Evolutionary conservation across 169 alveolate species (phyloP).

Genomic region (Eimeria praecox): DNA sequence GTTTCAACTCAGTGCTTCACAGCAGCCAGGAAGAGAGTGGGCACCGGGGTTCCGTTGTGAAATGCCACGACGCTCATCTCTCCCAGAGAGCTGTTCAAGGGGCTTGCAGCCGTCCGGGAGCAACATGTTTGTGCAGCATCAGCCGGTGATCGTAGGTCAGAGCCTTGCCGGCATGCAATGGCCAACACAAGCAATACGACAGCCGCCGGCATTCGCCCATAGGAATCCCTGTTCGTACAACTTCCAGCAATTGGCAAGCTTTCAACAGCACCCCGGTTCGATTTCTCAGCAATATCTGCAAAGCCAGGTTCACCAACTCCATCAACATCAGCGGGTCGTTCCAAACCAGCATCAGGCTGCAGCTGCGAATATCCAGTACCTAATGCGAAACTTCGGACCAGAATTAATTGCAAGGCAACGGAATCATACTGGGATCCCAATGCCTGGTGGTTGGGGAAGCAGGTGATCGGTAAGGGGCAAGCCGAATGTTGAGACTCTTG

Average conservation of each 20-base stretch:
- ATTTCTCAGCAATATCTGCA: constrained; percentile 3
- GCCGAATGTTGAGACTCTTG: not conserved
- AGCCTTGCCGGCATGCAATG: not conserved
- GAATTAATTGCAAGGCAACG: constrained; percentile 19
- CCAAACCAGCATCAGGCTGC: constrained; percentile 28
- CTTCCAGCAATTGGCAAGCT: not conserved
- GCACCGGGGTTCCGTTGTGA: not conserved
- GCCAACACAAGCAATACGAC: not conserved
- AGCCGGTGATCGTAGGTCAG: not conserved
- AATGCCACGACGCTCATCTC: constrained; percentile 50
- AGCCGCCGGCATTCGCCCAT: not conserved
- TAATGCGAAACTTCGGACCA: not conserved
- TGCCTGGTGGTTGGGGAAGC: not conserved
- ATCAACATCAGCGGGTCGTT: not conserved
- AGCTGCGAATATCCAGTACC: not conserved
- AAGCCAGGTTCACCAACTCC: constrained; percentile 34
- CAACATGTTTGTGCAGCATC: constrained; percentile 6
- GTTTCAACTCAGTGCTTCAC: not conserved
- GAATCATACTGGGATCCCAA: constrained; percentile 21
- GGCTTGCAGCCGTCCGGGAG: not conserved
- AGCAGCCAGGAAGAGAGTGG: not conserved
- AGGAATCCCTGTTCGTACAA: not conserved
- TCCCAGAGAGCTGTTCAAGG: not conserved
- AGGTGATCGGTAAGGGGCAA: not conserved
- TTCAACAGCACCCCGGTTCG: constrained; percentile 29